A percentile compares a stretch with the other conserved stretches of the same genome.
Conservation (phyloP, 352 stramenopile species). For the Nothophytophthora sp. region DNA sequence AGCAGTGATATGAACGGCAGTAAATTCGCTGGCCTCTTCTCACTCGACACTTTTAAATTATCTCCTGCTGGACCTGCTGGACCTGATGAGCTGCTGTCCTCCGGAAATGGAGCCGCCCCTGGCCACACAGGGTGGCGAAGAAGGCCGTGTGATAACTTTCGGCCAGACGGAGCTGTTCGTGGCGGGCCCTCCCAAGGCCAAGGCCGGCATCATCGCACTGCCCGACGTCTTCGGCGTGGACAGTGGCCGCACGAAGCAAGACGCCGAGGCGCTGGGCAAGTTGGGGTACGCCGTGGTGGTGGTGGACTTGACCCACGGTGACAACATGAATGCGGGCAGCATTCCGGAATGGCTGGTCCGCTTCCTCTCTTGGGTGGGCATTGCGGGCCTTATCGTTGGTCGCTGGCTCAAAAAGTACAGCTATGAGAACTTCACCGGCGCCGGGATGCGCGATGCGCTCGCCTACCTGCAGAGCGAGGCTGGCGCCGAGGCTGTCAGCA, state of each 20-base stretch:
- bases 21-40: no score
- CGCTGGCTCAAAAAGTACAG: constrained; percentile 27
- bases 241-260: constrained; percentile 37
- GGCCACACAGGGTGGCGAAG: constrained; percentile 5
- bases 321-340: no score
- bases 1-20: no score
- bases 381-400: no score
- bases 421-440: constrained; percentile 14
- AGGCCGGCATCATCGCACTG: constrained; percentile 32
- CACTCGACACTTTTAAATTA: no score
- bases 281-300: constrained; percentile 36
- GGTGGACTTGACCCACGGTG: constrained; percentile 28
- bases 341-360: constrained; percentile 3
- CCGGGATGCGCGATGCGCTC: constrained; percentile 9
- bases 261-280: constrained; percentile 30
- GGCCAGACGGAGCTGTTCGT: constrained; percentile 23
- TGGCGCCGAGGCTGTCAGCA: constrained; percentile 20
- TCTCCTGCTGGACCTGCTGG: no score
- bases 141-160: constrained; percentile 14
- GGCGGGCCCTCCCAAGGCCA: constrained; percentile 18
- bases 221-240: constrained; percentile 32
- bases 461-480: constrained; percentile 24
- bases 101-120: constrained; percentile 11
- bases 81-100: constrained; percentile 30
- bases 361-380: not conserved